phyloP scores from a whole-genome alignment of 2,329 filamentous ascomycete genomes.

The Stachybotrys elegans region DNA sequence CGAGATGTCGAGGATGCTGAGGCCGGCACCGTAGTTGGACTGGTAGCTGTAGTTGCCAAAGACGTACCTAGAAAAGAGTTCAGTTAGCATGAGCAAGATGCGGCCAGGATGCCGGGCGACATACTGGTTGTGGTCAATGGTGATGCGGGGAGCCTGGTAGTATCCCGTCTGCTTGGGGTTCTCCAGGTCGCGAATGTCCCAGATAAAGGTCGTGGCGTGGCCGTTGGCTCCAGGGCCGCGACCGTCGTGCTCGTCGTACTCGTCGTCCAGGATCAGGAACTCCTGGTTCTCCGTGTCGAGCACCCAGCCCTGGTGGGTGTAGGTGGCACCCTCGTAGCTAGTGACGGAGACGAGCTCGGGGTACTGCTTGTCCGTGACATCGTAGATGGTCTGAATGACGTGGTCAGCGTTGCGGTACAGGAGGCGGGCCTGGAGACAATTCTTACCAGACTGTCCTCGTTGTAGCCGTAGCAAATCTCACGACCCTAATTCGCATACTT shows the following conservation, averaged over 20 bases:
- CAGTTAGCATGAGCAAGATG: no score
- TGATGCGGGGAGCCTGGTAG: conserved; percentile 28
- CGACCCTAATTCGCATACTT: no score
- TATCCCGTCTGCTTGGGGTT: conserved; percentile 35
- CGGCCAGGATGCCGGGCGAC: no score
- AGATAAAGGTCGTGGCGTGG: conserved; percentile 44
- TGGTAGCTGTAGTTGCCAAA: conserved; percentile 37
- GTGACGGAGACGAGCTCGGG: conserved; percentile 46
- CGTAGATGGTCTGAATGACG: conserved; percentile 8
- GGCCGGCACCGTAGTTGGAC: conserved; percentile 40
- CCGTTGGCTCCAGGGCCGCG: conserved; percentile 32
- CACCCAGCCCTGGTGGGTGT: conserved; percentile 53
- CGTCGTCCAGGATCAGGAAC: conserved; percentile 41
- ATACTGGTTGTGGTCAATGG: conserved; percentile 43
- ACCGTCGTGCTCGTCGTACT: conserved; percentile 40
- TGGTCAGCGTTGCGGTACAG: no score
- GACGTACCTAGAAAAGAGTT: no score
- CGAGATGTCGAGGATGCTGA: conserved; percentile 28
- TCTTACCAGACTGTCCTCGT: conserved; percentile 42
- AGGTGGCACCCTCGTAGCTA: conserved; percentile 49
- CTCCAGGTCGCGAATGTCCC: conserved; percentile 38
- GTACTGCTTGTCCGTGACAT: conserved; percentile 44
- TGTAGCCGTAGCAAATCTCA: conserved; percentile 24
- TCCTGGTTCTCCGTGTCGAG: conserved; percentile 37
- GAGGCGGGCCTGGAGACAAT: no score